These are phyloP conservation scores for Gentiana dahurica DNA, from an alignment of 257 asterid species.

Conservation along the genomic window DNA sequence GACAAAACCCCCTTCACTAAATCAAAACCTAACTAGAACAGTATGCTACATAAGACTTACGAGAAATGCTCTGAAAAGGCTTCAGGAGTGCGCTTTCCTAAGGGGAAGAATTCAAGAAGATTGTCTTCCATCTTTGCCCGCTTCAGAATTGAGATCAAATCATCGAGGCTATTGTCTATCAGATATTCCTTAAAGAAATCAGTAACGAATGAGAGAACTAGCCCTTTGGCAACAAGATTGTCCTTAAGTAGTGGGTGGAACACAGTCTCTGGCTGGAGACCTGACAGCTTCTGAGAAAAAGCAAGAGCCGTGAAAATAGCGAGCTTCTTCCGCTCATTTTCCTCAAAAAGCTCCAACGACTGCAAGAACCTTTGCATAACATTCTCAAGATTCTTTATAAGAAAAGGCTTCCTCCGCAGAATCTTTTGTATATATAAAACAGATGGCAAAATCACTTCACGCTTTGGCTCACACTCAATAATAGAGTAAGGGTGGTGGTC, in stretches of 20 bases:
- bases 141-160: conserved; percentile 73
- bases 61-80: conserved; percentile 84
- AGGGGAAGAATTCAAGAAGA: conserved; percentile 79
- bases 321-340: conserved; percentile 89
- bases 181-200: conserved; percentile 92
- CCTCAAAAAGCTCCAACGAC: conserved; percentile 83
- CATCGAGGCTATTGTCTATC: conserved; percentile 91
- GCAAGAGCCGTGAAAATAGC: conserved; percentile 98
- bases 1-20: too few species aligned
- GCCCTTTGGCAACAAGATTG: conserved; percentile 92
- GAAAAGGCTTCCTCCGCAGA: conserved; percentile 78
- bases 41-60: conserved; percentile 28
- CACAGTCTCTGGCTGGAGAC: conserved; percentile 93
- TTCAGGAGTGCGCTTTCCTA: conserved; percentile 77
- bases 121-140: conserved; percentile 89
- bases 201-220: conserved; percentile 79
- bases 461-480: conserved; percentile 65
- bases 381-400: conserved; percentile 93
- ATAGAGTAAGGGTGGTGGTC: conserved; percentile 83
- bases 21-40: too few species aligned
- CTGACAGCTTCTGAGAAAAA: conserved; percentile 91
- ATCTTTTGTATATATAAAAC: conserved; percentile 82
- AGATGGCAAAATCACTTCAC: conserved; percentile 78
- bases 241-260: conserved; percentile 93
- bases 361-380: conserved; percentile 86